Evolutionary conservation across 139 green algal genomes (phyloP), one percentile per base, ranked within the genome.

Genomic region (Trebouxia sp.): DNA sequence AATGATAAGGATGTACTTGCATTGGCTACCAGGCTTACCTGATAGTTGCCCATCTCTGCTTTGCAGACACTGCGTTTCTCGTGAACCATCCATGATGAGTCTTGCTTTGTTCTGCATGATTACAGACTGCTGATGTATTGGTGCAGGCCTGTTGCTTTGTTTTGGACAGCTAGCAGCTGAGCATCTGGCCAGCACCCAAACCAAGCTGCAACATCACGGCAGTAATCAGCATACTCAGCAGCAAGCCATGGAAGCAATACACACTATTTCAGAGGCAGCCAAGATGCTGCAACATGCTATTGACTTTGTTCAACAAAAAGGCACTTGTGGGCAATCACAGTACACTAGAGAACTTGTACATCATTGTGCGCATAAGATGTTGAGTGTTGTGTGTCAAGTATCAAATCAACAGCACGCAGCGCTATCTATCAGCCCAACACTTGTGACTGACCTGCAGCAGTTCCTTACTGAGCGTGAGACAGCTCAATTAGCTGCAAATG

Each of bases 351-450:
- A 72, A 45, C 32, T 45, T 9, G 62, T 72, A 32, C 42, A 72
- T 32, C 62, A 72, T 12, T 72, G 62, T 72, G 62, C 62, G 15
- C 62, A 72, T 1, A 72, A 43, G 20, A 72, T 72, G 62, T 35
- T 72, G 35, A 8, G 26, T 14, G 62, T 72, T 24, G 62, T 72
- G n/a, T 72, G 42, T 43, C 43, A 35, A 35, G 35, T 42, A 10
- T 6, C 43, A 35, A 35, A 72, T 22, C 62, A 72, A 35, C 62
- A 72, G 32, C 62, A 72, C 24, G 32, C 62, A 3, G 20, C 35
- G 37, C 62, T 35, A 30, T 17, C 62, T 30, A 22, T 72, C 14
- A 72, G 35, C 20, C 35, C 62, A 1, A 35, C 15, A 5, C 62
- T 72, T 42, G 62, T 72, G 6, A 43, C 32, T 42, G 32, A 72